Conservation (phyloP, 139 green algal genomes). For the Closterium sp. region DNA sequence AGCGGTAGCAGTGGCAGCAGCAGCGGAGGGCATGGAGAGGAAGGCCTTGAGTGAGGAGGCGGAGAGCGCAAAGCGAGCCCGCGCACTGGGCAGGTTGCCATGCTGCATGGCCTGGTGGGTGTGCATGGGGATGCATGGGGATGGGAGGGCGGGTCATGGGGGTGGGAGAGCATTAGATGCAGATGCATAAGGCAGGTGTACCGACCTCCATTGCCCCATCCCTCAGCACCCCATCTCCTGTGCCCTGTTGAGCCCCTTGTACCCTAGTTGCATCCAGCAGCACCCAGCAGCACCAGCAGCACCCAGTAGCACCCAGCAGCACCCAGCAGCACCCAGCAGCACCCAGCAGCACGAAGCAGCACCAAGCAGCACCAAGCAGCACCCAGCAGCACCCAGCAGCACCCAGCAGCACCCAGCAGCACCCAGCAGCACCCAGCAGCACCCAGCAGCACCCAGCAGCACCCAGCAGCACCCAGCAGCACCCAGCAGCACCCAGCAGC, state of each 20-base stretch:
- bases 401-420: neutral
- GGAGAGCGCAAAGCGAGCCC: neutral
- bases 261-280: too few relatives aligned
- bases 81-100: neutral
- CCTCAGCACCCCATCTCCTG: too few relatives aligned
- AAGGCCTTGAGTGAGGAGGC: neutral
- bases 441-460: neutral
- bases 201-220: too few relatives aligned
- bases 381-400: neutral
- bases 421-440: neutral
- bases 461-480: neutral
- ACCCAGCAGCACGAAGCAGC: too few relatives aligned
- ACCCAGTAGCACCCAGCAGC: too few relatives aligned
- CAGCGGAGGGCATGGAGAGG: neutral
- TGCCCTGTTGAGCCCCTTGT: too few relatives aligned
- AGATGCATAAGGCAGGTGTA: neutral
- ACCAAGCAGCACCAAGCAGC: neutral
- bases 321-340: too few relatives aligned
- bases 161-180: neutral
- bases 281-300: too few relatives aligned
- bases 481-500: neutral
- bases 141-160: neutral
- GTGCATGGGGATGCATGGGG: neutral
- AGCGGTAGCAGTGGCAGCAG: neutral
- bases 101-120: neutral